Conservation (phyloP, 495 filamentous ascomycete genomes). For the Podospora bellae-mahoneyi region DNA sequence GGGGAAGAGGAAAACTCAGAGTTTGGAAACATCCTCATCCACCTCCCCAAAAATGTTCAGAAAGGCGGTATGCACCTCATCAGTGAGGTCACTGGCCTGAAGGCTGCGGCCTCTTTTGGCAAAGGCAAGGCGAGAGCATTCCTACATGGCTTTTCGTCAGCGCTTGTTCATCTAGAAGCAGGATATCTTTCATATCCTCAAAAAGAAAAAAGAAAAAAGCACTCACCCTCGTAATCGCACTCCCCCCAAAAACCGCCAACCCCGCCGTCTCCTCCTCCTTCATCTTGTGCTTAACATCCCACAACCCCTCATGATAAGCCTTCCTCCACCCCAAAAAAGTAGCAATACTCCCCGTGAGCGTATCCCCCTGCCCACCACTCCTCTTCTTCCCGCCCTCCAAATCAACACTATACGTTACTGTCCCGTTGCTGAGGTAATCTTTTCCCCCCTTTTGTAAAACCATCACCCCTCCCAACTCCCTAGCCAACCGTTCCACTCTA, state of each 20-base stretch:
- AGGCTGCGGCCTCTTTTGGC: slow-evolving; percentile 81
- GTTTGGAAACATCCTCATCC: slow-evolving; percentile 23
- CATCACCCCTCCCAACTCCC: slow-evolving; percentile 80
- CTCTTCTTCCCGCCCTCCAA: slow-evolving; percentile 79
- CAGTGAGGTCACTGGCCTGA: slow-evolving; percentile 92
- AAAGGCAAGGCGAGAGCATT: slow-evolving; percentile 87
- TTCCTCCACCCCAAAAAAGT: slow-evolving; percentile 85
- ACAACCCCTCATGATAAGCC: slow-evolving; percentile 78
- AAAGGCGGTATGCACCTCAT: slow-evolving; percentile 82
- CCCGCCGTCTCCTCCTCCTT: slow-evolving; percentile 63
- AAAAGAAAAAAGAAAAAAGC: background rate
- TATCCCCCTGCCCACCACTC: slow-evolving; percentile 93
- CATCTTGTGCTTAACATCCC: slow-evolving; percentile 63
- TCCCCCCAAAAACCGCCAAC: slow-evolving; percentile 81
- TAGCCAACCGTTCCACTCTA: slow-evolving; percentile 68
- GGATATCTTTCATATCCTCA: background rate
- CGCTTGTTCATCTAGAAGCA: background rate
- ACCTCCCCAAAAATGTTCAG: slow-evolving; percentile 67
- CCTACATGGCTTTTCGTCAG: slow-evolving; percentile 38
- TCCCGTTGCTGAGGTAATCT: slow-evolving; percentile 83
- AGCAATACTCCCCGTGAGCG: slow-evolving; percentile 82
- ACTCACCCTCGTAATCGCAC: slow-evolving; percentile 71
- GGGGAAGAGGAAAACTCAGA: slow-evolving; percentile 17
- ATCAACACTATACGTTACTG: slow-evolving; percentile 67
- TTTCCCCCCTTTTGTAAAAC: slow-evolving; percentile 85